Evolutionary conservation across 164 flowering plant species (phyloP).

Genomic region (Magnolia kwangsiensis): DNA sequence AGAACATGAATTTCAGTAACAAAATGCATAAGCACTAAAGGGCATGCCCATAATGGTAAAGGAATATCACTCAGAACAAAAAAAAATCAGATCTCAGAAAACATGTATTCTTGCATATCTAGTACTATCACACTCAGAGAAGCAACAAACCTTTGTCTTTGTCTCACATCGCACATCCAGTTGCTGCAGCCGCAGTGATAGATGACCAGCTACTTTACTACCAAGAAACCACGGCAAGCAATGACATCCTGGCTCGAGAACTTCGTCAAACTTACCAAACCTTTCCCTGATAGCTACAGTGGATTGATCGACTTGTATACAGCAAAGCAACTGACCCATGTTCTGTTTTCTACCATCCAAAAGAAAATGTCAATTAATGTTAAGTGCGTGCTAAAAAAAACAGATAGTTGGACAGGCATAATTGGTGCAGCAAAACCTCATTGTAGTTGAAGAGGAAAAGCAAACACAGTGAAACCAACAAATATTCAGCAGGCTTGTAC

Average conservation of each 20-base stretch:
- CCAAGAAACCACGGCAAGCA: slow-evolving; percentile 34
- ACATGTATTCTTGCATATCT: neutral
- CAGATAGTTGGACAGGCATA: neutral
- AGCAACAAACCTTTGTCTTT: slow-evolving; percentile 33
- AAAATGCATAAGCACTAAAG: neutral
- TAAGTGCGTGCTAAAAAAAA: neutral
- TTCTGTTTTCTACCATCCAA: neutral
- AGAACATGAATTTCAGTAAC: neutral
- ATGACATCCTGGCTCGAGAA: slow-evolving; percentile 37
- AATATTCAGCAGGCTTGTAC: neutral
- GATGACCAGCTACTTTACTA: slow-evolving; percentile 20
- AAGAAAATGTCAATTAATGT: neutral
- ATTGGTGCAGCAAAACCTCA: too few species aligned
- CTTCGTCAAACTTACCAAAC: slow-evolving; percentile 29
- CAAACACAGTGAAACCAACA: neutral
- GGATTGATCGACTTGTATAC: slow-evolving; percentile 33
- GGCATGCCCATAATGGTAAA: neutral
- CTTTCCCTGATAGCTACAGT: slow-evolving; percentile 27
- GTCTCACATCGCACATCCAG: slow-evolving; percentile 33
- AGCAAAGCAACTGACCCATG: slow-evolving; percentile 17
- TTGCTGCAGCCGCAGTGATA: slow-evolving; percentile 32
- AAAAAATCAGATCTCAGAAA: neutral
- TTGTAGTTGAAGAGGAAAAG: neutral
- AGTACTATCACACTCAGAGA: neutral
- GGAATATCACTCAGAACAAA: neutral